Base-by-base conservation (phyloP, 2,329 filamentous ascomycete species). In the Phoma sp. region DNA sequence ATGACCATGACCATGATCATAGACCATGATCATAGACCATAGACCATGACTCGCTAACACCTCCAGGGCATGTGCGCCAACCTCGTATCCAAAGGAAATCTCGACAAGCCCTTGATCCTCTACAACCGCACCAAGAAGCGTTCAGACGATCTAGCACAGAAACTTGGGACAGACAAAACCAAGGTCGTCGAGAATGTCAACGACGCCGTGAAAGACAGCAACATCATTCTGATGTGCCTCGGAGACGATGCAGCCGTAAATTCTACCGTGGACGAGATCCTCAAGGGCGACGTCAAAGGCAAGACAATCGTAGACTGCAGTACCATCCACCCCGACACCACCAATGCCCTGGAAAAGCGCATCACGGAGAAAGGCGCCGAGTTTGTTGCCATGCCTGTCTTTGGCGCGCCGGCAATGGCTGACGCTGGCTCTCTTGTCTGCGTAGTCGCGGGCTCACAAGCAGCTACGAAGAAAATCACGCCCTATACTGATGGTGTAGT, bases 291-390 rank as follows among this genome's bases (percentile, higher is more conserved):
- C 52, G 76, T 90, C 15, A 80, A 80, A 23, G 87, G 85, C 57
- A 96, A 96, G 77, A 79, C 95, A 14, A 87, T 96, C 62, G 83
- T 96, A 26, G 92, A 96, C 70, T 93, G 89, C 81, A 95, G 91
- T 3, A 96, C 92, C 21, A 85, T 96, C 29, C 90, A 95, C 73
- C 92, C 93, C 0, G 88, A 93, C 49, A 92, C 90, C 4, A 90
- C 90, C 1, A 84, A 90, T 56, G 80, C 80, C 21, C 75, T 91
- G 3, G 87, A 87, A 21, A 79, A 85, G 62, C 79, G 75, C 21
- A 78, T 89, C 55, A 78, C 78, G 11, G 80, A 72, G 1, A 81
- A 81, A 20, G 89, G 89, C 5, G 91, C 84, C 2, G 81, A 87
- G 32, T 96, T 96, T 68, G 85, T 96, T 15, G 89, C 90, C 1